Evolutionary conservation across 2,329 filamentous ascomycete genomes (phyloP), one percentile per base, ranked within the genome.

Genomic region (Blastomyces gilchristii): DNA sequence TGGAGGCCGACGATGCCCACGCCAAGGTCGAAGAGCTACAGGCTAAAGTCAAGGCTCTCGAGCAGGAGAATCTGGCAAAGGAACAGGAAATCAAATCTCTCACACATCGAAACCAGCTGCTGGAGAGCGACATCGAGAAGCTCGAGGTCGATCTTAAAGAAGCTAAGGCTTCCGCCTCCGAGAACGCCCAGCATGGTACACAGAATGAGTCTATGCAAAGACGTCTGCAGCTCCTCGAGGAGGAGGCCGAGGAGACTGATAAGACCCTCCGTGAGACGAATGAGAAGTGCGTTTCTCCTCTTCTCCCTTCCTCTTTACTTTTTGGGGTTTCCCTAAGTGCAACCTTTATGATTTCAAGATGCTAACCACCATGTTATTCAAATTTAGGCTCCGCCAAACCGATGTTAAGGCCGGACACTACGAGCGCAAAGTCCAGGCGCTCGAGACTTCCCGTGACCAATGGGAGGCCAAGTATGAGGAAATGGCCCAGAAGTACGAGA

Each of bases 381-480:
- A 16, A 68, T 71, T 99, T 71, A 99, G 94, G 82, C 90, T 97
- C 75, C 92, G 94, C 78, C 92, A 96, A 82, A 97, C 94, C 81
- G 94, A 99, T 77, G 91, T 97, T 81, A 97, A 97, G 85, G 92
- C 93, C 74, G 94, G 93, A 73, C 93, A 99, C 83, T 97, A 93
- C 80, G 94, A 99, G 83, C 94, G 94, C 81, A 97, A 97, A 84
- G 94, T 97, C 71, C 91, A 97, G 80, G 93, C 94, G 72, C 87
- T 97, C 74, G 94, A 99, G 82, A 83, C 85, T 74, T 86, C 92
- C 77, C 89, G 90, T 73, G 91, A 97, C 79, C 86, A 92, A 79
- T 97, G 92, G 92, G 94, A 97, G 83, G 77, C 83, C 79, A 97
- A 99, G 83, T 97, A 95, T 81, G 94, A 97, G 81, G 93, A 97